Conservation (phyloP, 345 rosid genomes). For the Lagerstroemia speciosa region DNA sequence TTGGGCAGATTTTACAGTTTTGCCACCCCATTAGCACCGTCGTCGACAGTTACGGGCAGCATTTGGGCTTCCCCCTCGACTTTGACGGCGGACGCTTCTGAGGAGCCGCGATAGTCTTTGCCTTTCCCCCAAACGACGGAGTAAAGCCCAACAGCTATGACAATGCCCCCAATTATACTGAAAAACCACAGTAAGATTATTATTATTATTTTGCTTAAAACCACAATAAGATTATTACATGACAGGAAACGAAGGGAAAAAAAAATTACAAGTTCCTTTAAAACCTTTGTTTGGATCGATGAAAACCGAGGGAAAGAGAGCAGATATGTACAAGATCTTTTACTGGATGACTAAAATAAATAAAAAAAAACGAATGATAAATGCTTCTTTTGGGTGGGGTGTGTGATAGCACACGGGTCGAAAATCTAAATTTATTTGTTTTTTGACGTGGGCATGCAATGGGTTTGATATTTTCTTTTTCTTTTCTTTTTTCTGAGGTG, state of each 20-base stretch:
- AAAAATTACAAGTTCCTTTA: too few relatives aligned
- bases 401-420: too few relatives aligned
- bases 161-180: slow-evolving; percentile 55
- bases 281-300: background rate
- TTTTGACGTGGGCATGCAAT: too few relatives aligned
- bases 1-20: background rate
- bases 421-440: too few relatives aligned
- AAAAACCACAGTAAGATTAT: too few relatives aligned
- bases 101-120: slow-evolving; percentile 30
- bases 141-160: slow-evolving; percentile 54
- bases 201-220: too few relatives aligned
- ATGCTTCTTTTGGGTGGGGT: too few relatives aligned
- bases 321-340: background rate
- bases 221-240: background rate
- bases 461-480: too few relatives aligned
- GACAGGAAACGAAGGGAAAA: too few relatives aligned
- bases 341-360: too few relatives aligned
- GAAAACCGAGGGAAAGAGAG: background rate
- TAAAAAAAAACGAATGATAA: too few relatives aligned
- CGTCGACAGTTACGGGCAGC: slow-evolving; percentile 27
- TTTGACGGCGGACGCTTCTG: background rate
- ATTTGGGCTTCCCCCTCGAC: slow-evolving; percentile 13
- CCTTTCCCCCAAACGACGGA: slow-evolving; percentile 59
- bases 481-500: too few relatives aligned
- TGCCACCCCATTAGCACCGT: background rate